phyloP scores from a whole-genome alignment of 2,329 filamentous ascomycete genomes.

The Aspergillus latus region DNA sequence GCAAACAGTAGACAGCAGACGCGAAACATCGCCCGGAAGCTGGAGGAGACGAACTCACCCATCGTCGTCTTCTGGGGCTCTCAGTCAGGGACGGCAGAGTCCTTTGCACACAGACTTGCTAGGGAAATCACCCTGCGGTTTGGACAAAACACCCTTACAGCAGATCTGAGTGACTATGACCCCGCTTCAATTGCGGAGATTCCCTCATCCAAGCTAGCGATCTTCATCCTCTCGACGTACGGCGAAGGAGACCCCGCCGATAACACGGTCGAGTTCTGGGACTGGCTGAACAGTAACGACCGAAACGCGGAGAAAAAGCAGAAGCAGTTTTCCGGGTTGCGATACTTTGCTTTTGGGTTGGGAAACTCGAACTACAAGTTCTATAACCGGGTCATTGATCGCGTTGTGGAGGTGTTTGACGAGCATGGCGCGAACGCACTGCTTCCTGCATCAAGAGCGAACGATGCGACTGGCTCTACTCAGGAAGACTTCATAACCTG shows the following conservation, averaged over 20 bases:
- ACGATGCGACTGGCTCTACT: constrained; percentile 91
- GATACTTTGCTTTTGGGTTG: constrained; percentile 85
- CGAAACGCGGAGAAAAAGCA: constrained; percentile 63
- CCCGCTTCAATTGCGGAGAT: constrained; percentile 80
- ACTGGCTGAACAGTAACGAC: constrained; percentile 67
- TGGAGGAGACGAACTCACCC: constrained; percentile 55
- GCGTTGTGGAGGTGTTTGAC: constrained; percentile 72
- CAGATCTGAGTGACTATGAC: constrained; percentile 91
- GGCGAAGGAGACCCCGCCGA: constrained; percentile 95
- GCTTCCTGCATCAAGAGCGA: constrained; percentile 80
- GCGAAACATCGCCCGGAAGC: constrained; percentile 48
- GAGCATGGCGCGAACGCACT: constrained; percentile 75
- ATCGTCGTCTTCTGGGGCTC: constrained; percentile 93
- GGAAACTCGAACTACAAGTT: constrained; percentile 98
- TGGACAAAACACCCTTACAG: constrained; percentile 90
- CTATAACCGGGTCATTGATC: constrained; percentile 93
- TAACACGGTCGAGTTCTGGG: constrained; percentile 85
- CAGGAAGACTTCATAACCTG: constrained; percentile 94
- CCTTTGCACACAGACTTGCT: constrained; percentile 84
- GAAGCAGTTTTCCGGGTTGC: constrained; percentile 65
- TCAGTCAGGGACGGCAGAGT: constrained; percentile 91
- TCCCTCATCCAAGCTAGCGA: constrained; percentile 77
- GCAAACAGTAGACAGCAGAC: constrained; percentile 35
- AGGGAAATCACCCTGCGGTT: constrained; percentile 90
- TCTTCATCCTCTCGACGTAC: constrained; percentile 91